Evolutionary conservation across 768 basidiomycete species (phyloP).

Genomic region (Mycena galopus): DNA sequence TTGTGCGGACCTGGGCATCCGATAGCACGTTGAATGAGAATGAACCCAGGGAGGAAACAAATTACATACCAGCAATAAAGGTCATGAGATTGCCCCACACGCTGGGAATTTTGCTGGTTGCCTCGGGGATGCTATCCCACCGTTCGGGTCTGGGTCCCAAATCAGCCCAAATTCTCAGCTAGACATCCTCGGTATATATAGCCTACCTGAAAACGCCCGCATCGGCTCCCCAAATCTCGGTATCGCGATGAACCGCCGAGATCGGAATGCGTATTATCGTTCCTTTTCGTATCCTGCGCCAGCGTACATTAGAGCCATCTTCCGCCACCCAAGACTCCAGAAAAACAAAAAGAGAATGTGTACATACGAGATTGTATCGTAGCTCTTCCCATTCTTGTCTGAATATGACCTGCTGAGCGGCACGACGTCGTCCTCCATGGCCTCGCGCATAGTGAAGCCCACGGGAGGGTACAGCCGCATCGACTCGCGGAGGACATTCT

Average conservation of each 20-base stretch:
- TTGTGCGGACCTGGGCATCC: not conserved
- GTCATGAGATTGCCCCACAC: not conserved
- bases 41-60: no score
- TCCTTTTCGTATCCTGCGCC: not conserved
- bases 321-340: not conserved
- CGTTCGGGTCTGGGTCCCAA: not conserved
- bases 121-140: not conserved
- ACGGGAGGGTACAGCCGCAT: not conserved
- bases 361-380: not conserved
- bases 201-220: not conserved
- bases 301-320: not conserved
- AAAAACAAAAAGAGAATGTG: not conserved
- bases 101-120: not conserved
- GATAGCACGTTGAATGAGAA: not conserved
- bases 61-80: not conserved
- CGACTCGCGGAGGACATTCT: constrained; percentile 41
- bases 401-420: not conserved
- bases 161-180: not conserved
- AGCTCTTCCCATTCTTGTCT: not conserved
- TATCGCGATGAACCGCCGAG: not conserved
- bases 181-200: not conserved
- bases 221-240: not conserved
- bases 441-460: not conserved
- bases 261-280: not conserved
- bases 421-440: constrained; percentile 17